Evolutionary conservation across 495 filamentous ascomycete genomes (phyloP).

Genomic region (Podospora conica): DNA sequence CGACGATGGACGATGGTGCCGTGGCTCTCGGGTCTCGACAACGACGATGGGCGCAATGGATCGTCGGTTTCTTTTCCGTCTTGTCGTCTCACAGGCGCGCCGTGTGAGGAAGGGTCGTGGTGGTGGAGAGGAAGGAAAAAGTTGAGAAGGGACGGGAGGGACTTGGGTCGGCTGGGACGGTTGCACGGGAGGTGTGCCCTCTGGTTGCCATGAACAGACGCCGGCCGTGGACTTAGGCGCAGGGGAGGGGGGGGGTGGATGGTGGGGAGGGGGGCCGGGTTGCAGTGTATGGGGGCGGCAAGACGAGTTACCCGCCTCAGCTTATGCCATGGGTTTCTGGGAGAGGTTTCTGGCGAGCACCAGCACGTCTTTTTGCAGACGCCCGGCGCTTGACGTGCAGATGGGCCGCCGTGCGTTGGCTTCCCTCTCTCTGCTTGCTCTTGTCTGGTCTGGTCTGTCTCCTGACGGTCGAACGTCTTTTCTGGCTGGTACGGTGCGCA

Average conservation of each 20-base stretch:
- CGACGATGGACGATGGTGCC: neutral
- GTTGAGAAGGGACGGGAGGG: conserved; percentile 28
- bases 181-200: conserved; percentile 19
- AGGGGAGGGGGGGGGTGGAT: conserved; percentile 17
- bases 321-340: conserved; percentile 17
- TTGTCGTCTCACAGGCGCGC: conserved; percentile 4
- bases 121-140: conserved; percentile 23
- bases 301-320: conserved; percentile 28
- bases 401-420: conserved; percentile 6
- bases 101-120: conserved; percentile 6
- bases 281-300: conserved; percentile 28
- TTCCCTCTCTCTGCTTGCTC: neutral
- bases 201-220: conserved; percentile 20
- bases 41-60: neutral
- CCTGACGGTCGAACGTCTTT: neutral
- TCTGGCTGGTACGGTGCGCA: neutral
- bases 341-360: conserved; percentile 1
- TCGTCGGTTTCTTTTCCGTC: conserved; percentile 11
- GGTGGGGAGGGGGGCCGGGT: conserved; percentile 13
- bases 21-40: conserved; percentile 18
- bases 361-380: neutral
- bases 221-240: conserved; percentile 28
- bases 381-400: conserved; percentile 34
- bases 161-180: conserved; percentile 23
- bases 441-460: neutral